Conservation (phyloP, 2,329 filamentous ascomycete genomes). For the Penicillium frequentans region DNA sequence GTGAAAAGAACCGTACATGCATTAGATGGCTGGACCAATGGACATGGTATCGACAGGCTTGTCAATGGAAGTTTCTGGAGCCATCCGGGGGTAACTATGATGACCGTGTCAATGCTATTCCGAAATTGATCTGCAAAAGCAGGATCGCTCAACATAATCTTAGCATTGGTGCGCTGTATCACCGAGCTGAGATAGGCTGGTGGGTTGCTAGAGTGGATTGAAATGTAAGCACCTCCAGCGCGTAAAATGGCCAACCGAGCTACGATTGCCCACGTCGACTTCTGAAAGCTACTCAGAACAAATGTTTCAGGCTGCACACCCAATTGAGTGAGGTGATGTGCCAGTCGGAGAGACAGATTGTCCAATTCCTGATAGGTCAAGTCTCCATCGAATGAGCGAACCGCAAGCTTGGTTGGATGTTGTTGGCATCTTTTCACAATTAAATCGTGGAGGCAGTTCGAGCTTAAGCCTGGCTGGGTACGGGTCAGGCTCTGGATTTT, state of each 20-base stretch:
- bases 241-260: constrained; percentile 20
- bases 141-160: constrained; percentile 55
- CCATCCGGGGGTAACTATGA: neutral
- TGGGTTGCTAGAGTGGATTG: constrained; percentile 73
- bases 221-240: constrained; percentile 60
- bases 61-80: neutral
- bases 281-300: constrained; percentile 19
- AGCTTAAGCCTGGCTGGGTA: neutral
- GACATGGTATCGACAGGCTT: constrained; percentile 8
- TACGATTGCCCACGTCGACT: constrained; percentile 23
- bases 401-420: neutral
- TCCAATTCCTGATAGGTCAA: constrained; percentile 18
- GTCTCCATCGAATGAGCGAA: constrained; percentile 20
- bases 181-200: constrained; percentile 69
- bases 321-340: constrained; percentile 11
- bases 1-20: constrained; percentile 27
- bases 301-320: constrained; percentile 16
- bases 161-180: constrained; percentile 68
- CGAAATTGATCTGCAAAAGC: constrained; percentile 1
- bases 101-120: neutral
- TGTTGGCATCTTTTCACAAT: neutral
- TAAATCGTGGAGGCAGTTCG: neutral
- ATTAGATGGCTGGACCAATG: constrained; percentile 13
- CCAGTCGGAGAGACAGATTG: constrained; percentile 2
- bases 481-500: neutral